These are phyloP conservation scores for Calamus simplicifolius DNA, from an alignment of 176 grass and related monocot genomes.

Conservation along the genomic window DNA sequence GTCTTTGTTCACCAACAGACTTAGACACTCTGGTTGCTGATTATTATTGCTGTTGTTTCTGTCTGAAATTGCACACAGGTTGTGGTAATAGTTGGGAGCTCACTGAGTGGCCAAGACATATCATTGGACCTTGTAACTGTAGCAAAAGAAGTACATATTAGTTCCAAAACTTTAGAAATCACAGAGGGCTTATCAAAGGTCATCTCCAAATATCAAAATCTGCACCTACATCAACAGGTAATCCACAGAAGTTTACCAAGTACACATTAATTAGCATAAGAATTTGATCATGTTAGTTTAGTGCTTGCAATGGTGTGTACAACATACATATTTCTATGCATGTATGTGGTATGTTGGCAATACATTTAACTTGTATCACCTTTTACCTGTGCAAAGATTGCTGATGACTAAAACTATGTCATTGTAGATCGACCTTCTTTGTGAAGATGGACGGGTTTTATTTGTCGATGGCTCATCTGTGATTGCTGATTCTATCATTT, in stretches of 20 bases:
- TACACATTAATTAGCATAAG: too few species aligned
- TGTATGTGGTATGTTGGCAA: too few species aligned
- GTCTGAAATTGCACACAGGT: background rate
- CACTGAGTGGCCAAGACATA: slow-evolving; percentile 29
- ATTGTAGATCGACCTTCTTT: slow-evolving; percentile 2
- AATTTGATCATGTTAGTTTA: too few species aligned
- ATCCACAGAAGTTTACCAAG: too few species aligned
- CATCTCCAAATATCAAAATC: slow-evolving; percentile 6
- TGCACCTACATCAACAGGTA: slow-evolving; percentile 20
- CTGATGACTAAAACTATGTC: background rate
- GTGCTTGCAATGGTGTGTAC: too few species aligned
- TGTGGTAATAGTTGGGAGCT: slow-evolving; percentile 26
- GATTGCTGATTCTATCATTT: slow-evolving; percentile 28
- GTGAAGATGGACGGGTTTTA: slow-evolving; percentile 13
- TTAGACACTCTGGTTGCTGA: too few species aligned
- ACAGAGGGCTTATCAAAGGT: background rate
- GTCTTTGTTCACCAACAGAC: too few species aligned
- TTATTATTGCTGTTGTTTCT: background rate
- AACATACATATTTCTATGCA: too few species aligned
- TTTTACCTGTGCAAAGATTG: too few species aligned
- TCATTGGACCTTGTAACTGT: slow-evolving; percentile 16
- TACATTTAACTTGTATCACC: too few species aligned
- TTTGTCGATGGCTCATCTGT: slow-evolving; percentile 23
- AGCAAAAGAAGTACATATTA: slow-evolving; percentile 27
- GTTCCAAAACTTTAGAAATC: slow-evolving; percentile 3